Conservation (phyloP, 345 rosid genomes). For the Stellera chamaejasme region DNA sequence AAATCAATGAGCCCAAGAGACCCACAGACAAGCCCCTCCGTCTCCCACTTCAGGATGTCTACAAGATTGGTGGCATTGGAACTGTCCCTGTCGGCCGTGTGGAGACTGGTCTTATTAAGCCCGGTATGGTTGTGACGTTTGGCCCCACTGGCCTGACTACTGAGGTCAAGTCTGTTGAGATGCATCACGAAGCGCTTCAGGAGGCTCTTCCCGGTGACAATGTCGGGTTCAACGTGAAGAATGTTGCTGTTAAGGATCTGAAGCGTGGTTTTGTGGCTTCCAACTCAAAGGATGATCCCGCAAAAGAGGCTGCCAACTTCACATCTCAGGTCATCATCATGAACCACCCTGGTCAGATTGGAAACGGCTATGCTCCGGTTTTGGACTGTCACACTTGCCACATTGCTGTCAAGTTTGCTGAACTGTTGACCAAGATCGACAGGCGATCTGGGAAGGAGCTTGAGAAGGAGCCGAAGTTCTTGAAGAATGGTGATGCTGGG, state of each 20-base stretch:
- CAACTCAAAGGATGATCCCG: slow-evolving; percentile 22
- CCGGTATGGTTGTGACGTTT: slow-evolving; percentile 20
- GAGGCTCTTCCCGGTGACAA: slow-evolving; percentile 22
- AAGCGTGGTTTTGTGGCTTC: slow-evolving; percentile 19
- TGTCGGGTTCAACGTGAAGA: slow-evolving; percentile 20
- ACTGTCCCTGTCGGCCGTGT: slow-evolving; percentile 48
- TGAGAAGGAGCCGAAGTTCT: slow-evolving; percentile 22
- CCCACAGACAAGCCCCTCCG: slow-evolving; percentile 41
- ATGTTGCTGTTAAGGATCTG: slow-evolving; percentile 22
- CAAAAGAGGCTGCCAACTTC: slow-evolving; percentile 19
- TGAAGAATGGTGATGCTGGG: slow-evolving; percentile 25
- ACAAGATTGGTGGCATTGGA: slow-evolving; percentile 55
- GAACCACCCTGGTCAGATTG: slow-evolving; percentile 23
- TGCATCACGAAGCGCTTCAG: slow-evolving; percentile 19
- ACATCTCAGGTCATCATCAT: slow-evolving; percentile 21
- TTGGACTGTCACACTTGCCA: slow-evolving; percentile 22
- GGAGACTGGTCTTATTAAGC: slow-evolving; percentile 31
- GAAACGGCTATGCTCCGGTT: slow-evolving; percentile 20
- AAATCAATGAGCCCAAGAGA: slow-evolving; percentile 28
- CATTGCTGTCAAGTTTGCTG: slow-evolving; percentile 20
- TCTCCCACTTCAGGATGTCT: slow-evolving; percentile 53
- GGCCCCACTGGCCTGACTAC: slow-evolving; percentile 18
- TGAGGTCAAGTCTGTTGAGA: slow-evolving; percentile 22
- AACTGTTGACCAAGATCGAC: slow-evolving; percentile 19
- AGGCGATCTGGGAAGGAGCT: slow-evolving; percentile 21